Conservation (phyloP, 176 grass and related monocot species). For the Puya raimondii region DNA sequence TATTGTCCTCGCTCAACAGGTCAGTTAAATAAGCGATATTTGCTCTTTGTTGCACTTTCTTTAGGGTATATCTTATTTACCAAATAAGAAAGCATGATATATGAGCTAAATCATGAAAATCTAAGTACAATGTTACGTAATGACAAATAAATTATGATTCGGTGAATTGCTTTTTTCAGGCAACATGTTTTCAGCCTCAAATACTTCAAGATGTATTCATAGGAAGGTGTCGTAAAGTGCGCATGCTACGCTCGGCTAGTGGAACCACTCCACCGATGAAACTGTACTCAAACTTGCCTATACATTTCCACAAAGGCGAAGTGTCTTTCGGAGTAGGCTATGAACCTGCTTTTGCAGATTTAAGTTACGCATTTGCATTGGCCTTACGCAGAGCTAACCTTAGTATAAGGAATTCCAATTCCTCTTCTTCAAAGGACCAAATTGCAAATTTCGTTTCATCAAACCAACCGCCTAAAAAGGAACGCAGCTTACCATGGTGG, state of each 20-base stretch:
- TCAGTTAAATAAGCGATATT: constrained; percentile 6
- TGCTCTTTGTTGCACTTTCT: background rate
- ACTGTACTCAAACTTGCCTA: constrained; percentile 95
- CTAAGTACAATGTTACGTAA: too few species aligned
- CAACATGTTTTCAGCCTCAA: constrained; percentile 99
- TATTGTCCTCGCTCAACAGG: constrained; percentile 97
- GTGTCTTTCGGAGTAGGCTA: constrained; percentile 99
- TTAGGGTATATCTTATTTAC: background rate
- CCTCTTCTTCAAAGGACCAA: constrained; percentile 15
- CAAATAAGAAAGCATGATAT: too few species aligned
- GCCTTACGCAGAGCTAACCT: constrained; percentile 78
- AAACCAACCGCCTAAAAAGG: constrained; percentile 62
- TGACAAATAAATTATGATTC: background rate
- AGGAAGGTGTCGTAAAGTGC: constrained; percentile 89
- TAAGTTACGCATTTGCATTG: constrained; percentile 96
- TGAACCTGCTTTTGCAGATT: constrained; percentile 94
- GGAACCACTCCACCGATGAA: constrained; percentile 95
- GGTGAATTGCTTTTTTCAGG: constrained; percentile 38
- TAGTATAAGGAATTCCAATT: constrained; percentile 49
- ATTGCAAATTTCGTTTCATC: constrained; percentile 10
- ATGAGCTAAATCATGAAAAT: too few species aligned
- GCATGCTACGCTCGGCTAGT: constrained; percentile 92
- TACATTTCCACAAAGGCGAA: constrained; percentile 90
- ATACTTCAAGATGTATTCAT: constrained; percentile 90
- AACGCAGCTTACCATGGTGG: constrained; percentile 98